These are phyloP conservation scores for Cystobasidium sp. DNA, from an alignment of 1,284 basidiomycete genomes.

Conservation along the genomic window DNA sequence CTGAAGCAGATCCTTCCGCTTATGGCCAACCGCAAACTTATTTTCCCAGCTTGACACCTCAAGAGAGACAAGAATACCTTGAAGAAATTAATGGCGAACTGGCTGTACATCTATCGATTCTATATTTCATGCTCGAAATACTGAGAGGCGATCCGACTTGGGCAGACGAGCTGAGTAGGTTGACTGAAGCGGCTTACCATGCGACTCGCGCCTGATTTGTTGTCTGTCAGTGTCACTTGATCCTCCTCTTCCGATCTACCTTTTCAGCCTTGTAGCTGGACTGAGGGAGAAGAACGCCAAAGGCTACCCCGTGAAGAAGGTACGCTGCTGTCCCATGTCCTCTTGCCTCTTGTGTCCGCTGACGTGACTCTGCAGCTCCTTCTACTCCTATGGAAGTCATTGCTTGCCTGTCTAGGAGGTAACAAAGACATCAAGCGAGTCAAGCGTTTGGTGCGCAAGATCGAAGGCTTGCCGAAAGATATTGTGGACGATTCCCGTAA, in stretches of 20 bases:
- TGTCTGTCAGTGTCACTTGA: conserved; percentile 79
- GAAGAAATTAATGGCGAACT: conserved; percentile 89
- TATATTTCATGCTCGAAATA: conserved; percentile 90
- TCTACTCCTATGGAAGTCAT: conserved; percentile 93
- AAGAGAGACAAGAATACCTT: conserved; percentile 73
- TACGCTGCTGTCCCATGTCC: conserved; percentile 54
- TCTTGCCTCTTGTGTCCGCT: conserved; percentile 18
- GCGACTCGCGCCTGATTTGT: not conserved
- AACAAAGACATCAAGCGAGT: conserved; percentile 81
- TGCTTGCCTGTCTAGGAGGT: conserved; percentile 90
- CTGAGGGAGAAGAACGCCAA: conserved; percentile 92
- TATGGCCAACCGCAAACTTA: conserved; percentile 18
- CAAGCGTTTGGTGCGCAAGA: conserved; percentile 82
- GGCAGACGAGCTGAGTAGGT: conserved; percentile 91
- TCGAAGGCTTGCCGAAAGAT: conserved; percentile 61
- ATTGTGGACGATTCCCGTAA: conserved; percentile 25
- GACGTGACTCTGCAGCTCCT: conserved; percentile 67
- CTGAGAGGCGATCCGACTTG: conserved; percentile 90
- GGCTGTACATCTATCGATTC: conserved; percentile 85
- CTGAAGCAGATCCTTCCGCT: conserved; percentile 17
- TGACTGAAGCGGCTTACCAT: too few relatives aligned
- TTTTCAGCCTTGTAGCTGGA: conserved; percentile 85
- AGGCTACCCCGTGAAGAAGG: conserved; percentile 95
- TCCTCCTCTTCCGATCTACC: conserved; percentile 88
- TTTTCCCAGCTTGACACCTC: conserved; percentile 34